A percentile compares a stretch with the other conserved stretches of the same genome.
phyloP scores from a whole-genome alignment of 495 filamentous ascomycete species.

The Penicillium angulare region DNA sequence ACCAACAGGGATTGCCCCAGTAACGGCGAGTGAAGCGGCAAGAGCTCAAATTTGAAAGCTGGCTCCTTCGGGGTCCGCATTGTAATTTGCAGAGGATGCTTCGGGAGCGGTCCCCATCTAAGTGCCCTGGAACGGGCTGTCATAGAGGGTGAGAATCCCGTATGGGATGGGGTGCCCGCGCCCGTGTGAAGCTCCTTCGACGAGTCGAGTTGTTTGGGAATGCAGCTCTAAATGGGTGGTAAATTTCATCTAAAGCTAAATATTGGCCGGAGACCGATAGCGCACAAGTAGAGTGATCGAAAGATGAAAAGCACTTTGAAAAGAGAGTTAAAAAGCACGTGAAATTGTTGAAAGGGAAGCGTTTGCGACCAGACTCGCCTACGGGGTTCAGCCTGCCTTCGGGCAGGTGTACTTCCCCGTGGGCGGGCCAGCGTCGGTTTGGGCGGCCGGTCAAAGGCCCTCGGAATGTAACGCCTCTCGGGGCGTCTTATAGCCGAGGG shows the following conservation, averaged over 20 bases:
- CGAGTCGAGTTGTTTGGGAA: slow-evolving; percentile 32
- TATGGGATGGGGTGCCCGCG: slow-evolving; percentile 47
- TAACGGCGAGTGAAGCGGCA: slow-evolving; percentile 71
- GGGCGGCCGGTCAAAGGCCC: slow-evolving; percentile 54
- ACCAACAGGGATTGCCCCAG: slow-evolving; percentile 69
- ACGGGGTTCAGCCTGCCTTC: slow-evolving; percentile 37
- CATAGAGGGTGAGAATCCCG: slow-evolving; percentile 63
- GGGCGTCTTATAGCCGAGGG: slow-evolving; percentile 61
- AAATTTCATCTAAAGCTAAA: slow-evolving; percentile 77
- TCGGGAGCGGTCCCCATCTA: slow-evolving; percentile 51
- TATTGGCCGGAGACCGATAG: slow-evolving; percentile 70
- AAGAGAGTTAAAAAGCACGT: slow-evolving; percentile 74
- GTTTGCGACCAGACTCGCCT: slow-evolving; percentile 56
- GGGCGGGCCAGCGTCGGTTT: slow-evolving; percentile 64
- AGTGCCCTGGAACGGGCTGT: slow-evolving; percentile 62
- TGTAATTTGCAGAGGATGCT: slow-evolving; percentile 69
- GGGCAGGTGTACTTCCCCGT: slow-evolving; percentile 52
- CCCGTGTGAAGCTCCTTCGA: slow-evolving; percentile 50
- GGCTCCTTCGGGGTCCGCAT: slow-evolving; percentile 52
- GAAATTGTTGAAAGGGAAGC: slow-evolving; percentile 77
- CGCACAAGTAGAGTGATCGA: slow-evolving; percentile 69
- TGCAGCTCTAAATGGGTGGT: slow-evolving; percentile 56
- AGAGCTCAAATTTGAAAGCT: slow-evolving; percentile 74
- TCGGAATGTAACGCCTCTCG: slow-evolving; percentile 56
- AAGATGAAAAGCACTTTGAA: slow-evolving; percentile 41